Base-by-base conservation (phyloP, 2,329 filamentous ascomycete species). In the Curvularia hawaiiensis region DNA sequence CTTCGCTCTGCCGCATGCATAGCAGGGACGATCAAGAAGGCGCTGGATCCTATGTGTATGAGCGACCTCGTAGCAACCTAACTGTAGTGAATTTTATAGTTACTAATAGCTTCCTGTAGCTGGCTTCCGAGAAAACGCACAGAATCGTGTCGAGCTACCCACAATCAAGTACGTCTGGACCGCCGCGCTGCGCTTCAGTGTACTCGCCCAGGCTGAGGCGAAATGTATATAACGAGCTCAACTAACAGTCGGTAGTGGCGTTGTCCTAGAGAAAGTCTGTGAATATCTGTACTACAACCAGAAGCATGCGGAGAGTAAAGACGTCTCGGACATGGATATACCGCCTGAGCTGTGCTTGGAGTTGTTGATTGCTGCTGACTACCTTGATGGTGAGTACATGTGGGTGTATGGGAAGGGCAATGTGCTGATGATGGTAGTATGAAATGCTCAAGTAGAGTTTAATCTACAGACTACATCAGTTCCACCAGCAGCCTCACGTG, bases 281-380 rank as follows among this genome's bases (percentile, higher is more conserved):
- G 89, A 93, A 77, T 94, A 93, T 77, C 88, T 92, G 61, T 90
- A 92, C 73, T 93, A 92, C 79, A 90, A 90, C 80, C 88, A 92
- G 77, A 88, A 88, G 69, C 84, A 91, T 76, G 83, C 84, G 50
- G 84, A 91, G 64, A 81, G 81, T 64, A 87, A 88, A 65, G 87
- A 92, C 67, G 89, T 92, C 20, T 87, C 88, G 4, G 90, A 94
- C 69, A 89, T 92, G 87, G 89, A 92, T 16, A 88, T 93, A 57
- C 90, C 90, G 12, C 85, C 90, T 30, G 90, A 93, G 78, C 79
- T 93, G 49, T 92, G 90, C 67, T 81, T 94, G 43, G 90, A 93
- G 78, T 76, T 94, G 59, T 78, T 94, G 63, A 88, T 90, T 79
- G 90, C 90, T 14, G 89, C 90, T 26, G 90, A 93, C 77, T 94